Percentiles rank a stretch among this genome's conserved stretches.
These are phyloP conservation scores for Stephania cephalantha DNA, from an alignment of 164 flowering plant species.

Conservation along the genomic window DNA sequence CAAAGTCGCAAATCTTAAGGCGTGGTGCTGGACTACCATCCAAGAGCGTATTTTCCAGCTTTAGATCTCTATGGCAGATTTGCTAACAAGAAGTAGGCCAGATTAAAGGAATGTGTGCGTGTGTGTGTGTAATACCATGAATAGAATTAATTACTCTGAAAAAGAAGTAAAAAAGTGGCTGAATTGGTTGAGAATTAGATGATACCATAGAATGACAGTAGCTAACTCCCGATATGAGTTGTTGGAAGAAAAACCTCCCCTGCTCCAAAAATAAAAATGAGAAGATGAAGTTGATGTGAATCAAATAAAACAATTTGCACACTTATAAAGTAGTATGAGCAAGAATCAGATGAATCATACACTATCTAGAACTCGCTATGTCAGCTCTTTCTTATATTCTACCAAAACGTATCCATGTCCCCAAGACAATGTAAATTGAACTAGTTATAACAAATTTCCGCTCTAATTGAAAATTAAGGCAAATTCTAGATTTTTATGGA, in stretches of 20 bases:
- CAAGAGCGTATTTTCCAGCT: slow-evolving; percentile 20
- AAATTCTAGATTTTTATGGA: neutral
- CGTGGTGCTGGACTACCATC: slow-evolving; percentile 14
- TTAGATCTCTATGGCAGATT: slow-evolving; percentile 18
- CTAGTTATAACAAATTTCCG: no score
- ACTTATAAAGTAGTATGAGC: neutral
- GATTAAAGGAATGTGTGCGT: neutral
- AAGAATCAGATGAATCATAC: neutral
- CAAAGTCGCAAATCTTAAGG: slow-evolving; percentile 8
- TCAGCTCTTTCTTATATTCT: no score
- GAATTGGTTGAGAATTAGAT: neutral
- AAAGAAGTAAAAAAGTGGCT: neutral
- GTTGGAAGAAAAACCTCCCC: slow-evolving; percentile 91
- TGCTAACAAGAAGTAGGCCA: slow-evolving; percentile 12
- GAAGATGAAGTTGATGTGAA: neutral
- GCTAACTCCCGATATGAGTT: slow-evolving; percentile 91
- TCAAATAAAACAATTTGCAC: neutral
- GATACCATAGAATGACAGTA: slow-evolving; percentile 89
- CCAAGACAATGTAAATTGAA: no score
- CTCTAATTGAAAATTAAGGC: neutral
- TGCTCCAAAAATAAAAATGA: slow-evolving; percentile 19
- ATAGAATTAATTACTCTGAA: neutral
- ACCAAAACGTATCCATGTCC: no score
- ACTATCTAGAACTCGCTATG: no score
- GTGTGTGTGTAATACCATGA: neutral